phyloP scores from a whole-genome alignment of 208 protist genomes.

The Trypanosoma cruzi region DNA sequence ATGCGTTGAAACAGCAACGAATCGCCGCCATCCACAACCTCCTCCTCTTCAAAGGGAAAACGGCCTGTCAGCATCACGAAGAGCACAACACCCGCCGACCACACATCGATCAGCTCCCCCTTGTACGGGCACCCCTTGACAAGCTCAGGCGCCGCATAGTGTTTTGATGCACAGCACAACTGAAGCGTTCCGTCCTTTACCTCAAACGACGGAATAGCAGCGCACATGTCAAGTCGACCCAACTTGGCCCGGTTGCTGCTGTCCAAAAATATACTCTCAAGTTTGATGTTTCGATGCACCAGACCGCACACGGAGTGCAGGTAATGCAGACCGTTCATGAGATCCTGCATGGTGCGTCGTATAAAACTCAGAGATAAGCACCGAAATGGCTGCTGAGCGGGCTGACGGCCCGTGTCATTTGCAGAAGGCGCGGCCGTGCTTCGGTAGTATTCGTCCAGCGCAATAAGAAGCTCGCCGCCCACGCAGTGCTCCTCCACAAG shows the following conservation, averaged over 20 bases:
- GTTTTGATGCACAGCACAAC: conserved; percentile 83
- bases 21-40: conserved; percentile 3
- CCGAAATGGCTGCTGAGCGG: not conserved
- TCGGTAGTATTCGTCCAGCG: conserved; percentile 37
- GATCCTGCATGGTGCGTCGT: conserved; percentile 42
- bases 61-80: conserved; percentile 92
- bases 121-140: conserved; percentile 85
- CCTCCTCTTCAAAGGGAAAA: conserved; percentile 83
- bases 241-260: conserved; percentile 47
- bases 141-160: conserved; percentile 94
- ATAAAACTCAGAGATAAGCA: conserved; percentile 31
- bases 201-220: conserved; percentile 26
- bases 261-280: conserved; percentile 74
- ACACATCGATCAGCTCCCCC: conserved; percentile 94
- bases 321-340: conserved; percentile 54
- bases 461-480: conserved; percentile 61
- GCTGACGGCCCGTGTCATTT: not conserved
- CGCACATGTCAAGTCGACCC: conserved; percentile 56
- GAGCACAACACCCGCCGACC: conserved; percentile 94
- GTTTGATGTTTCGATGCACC: conserved; percentile 78
- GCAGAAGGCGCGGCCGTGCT: conserved; percentile 5
- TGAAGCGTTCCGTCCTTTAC: conserved; percentile 31
- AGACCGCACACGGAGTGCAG: conserved; percentile 60
- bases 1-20: conserved; percentile 38
- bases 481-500: conserved; percentile 56